Conservation (phyloP, 768 basidiomycete species). For the Russula compacta region DNA sequence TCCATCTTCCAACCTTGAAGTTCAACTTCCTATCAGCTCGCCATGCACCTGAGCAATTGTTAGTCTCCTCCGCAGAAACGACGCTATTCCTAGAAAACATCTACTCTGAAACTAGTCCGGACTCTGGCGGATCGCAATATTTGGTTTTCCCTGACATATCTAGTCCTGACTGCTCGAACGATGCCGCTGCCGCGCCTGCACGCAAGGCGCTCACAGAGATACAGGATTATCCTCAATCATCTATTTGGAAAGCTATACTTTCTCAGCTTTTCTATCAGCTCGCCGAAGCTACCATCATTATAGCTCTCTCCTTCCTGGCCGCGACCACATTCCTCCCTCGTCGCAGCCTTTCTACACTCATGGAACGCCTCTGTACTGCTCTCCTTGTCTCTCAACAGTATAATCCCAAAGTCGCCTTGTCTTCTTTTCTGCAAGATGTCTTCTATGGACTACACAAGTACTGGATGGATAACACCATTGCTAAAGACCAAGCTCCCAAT, state of each 20-base stretch:
- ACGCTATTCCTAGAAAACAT: background rate
- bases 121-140: background rate
- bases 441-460: conserved; percentile 3
- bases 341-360: background rate
- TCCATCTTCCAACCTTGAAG: conserved; percentile 5
- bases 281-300: conserved; percentile 5
- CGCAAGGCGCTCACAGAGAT: background rate
- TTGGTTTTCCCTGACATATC: background rate
- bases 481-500: background rate
- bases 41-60: background rate
- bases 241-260: conserved; percentile 3
- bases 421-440: conserved; percentile 12
- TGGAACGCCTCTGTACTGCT: conserved; percentile 8
- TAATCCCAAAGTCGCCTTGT: background rate
- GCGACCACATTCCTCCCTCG: background rate
- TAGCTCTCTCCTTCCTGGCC: conserved; percentile 9
- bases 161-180: background rate
- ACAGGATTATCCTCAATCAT: background rate
- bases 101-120: background rate
- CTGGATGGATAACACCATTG: conserved; percentile 11
- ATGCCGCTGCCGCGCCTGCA: background rate
- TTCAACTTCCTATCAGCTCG: conserved; percentile 5
- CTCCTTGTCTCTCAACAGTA: conserved; percentile 5
- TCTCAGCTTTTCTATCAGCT: conserved; percentile 6
- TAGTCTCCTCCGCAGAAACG: background rate